Evolutionary conservation across 1,284 basidiomycete genomes (phyloP).

Genomic region (Cryptococcus hybrid): DNA sequence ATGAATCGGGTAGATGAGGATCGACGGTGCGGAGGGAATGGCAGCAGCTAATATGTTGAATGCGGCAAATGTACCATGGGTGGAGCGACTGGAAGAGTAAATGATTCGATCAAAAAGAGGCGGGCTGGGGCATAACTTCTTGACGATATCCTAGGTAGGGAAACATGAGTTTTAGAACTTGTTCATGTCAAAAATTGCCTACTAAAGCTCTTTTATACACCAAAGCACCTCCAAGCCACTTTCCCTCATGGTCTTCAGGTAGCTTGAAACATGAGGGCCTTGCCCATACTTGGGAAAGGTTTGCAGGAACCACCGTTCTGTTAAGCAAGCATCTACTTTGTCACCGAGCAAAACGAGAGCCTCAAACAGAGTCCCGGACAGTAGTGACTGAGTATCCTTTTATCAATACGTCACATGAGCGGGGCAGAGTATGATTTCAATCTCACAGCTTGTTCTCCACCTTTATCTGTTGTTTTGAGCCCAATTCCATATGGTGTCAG

Average conservation of each 20-base stretch:
- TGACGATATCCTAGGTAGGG: neutral
- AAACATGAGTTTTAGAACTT: too few species aligned
- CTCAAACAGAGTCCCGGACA: conserved; percentile 25
- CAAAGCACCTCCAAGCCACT: too few species aligned
- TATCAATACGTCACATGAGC: too few species aligned
- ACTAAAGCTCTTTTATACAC: too few species aligned
- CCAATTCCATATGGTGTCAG: conserved; percentile 28
- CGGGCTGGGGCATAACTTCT: conserved; percentile 2
- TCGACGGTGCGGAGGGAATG: conserved; percentile 8
- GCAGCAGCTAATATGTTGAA: conserved; percentile 26
- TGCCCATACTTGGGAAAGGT: conserved; percentile 23
- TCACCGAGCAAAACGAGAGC: conserved; percentile 26
- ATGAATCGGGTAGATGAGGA: neutral
- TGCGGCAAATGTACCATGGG: conserved; percentile 26
- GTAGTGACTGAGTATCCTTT: conserved; percentile 22
- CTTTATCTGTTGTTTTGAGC: conserved; percentile 22
- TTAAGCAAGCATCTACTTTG: conserved; percentile 20
- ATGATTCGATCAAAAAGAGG: conserved; percentile 17
- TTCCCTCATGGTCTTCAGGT: neutral
- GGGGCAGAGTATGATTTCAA: neutral
- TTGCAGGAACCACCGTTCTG: conserved; percentile 30
- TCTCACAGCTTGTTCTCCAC: conserved; percentile 37
- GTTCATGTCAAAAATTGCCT: too few species aligned
- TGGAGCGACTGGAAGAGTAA: conserved; percentile 22
- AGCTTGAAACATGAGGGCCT: too few species aligned